phyloP scores from a whole-genome alignment of 2,329 filamentous ascomycete genomes.

The Pestalotiopsis sp. region DNA sequence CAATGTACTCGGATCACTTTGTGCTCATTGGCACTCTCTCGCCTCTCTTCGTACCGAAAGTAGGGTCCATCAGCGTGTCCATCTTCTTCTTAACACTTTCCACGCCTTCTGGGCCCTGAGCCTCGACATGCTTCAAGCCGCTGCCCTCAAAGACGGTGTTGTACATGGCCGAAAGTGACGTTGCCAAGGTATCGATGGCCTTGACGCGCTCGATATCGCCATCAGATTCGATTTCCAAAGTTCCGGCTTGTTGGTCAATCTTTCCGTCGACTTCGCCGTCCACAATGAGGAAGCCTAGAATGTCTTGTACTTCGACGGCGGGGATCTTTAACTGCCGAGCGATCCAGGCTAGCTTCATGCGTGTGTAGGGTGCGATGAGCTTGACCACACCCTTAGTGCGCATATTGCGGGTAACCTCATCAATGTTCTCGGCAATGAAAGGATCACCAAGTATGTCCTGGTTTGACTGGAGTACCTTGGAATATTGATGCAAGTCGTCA shows the following conservation, averaged over 20 bases:
- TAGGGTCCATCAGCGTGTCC: neutral
- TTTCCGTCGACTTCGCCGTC: constrained; percentile 85
- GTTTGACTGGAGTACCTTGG: constrained; percentile 84
- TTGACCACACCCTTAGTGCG: constrained; percentile 94
- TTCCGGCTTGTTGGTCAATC: constrained; percentile 87
- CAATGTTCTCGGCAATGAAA: constrained; percentile 98
- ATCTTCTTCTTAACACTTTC: neutral
- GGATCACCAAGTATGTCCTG: constrained; percentile 87
- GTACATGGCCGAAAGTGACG: constrained; percentile 71
- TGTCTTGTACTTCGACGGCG: constrained; percentile 89
- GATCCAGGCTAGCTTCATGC: constrained; percentile 87
- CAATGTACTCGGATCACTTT: no score
- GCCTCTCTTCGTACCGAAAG: neutral
- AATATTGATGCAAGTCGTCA: constrained; percentile 91
- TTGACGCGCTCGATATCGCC: constrained; percentile 75
- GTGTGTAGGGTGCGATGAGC: constrained; percentile 91
- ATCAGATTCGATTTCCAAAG: constrained; percentile 76
- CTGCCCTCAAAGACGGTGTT: constrained; percentile 77
- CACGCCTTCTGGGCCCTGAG: neutral
- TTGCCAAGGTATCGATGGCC: constrained; percentile 74
- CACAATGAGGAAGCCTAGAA: constrained; percentile 91
- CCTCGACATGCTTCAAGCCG: constrained; percentile 51
- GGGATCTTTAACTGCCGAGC: constrained; percentile 87
- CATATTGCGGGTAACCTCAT: constrained; percentile 98
- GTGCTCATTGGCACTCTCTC: neutral